Evolutionary conservation across 306 rosid genomes (phyloP).

Genomic region (Gynostemma pentaphyllum): DNA sequence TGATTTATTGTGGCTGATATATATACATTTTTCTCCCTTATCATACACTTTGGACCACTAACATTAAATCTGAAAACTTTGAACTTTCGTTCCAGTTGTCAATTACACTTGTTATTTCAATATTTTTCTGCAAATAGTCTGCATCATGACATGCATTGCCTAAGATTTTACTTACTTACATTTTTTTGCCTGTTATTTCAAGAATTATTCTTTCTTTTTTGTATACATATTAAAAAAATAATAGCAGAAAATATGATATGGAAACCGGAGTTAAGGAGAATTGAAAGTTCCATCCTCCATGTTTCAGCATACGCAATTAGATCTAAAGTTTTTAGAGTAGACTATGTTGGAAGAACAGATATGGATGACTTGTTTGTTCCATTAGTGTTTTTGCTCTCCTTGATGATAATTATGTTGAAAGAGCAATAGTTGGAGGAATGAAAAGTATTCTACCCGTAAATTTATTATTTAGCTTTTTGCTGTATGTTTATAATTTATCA

Average conservation of each 20-base stretch:
- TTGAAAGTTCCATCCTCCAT: not conserved
- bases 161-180: not conserved
- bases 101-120: not conserved
- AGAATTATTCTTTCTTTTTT: not conserved
- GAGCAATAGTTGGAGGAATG: not conserved
- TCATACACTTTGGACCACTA: not conserved
- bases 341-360: too few relatives aligned
- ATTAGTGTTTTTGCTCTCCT: too few relatives aligned
- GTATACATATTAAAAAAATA: not conserved
- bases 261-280: not conserved
- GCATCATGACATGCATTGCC: not conserved
- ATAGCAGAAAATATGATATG: not conserved
- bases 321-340: not conserved
- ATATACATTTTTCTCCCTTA: not conserved
- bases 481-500: not conserved
- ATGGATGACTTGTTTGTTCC: too few relatives aligned
- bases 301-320: not conserved
- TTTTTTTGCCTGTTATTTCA: not conserved
- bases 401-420: constrained; percentile 9
- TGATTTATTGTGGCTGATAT: constrained; percentile 12
- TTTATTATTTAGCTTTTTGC: not conserved
- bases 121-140: not conserved
- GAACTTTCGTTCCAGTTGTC: not conserved
- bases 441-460: not conserved
- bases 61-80: not conserved